A percentile compares a stretch with the other conserved stretches of the same genome.
phyloP scores from a whole-genome alignment of 2,329 filamentous ascomycete genomes.

The Aspergillus sp. region DNA sequence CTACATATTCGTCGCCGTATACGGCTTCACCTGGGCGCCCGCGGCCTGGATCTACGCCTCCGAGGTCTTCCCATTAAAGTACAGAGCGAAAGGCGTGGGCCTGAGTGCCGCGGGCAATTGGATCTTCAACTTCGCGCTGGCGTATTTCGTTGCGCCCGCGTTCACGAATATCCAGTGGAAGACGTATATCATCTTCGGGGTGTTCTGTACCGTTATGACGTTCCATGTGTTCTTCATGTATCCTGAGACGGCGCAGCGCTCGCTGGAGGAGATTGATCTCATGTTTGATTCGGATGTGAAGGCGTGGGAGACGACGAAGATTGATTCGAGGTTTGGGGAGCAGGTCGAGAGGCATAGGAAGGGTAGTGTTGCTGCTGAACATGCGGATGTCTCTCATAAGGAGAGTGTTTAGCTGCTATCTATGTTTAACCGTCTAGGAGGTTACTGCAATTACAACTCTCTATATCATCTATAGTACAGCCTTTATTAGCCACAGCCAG shows the following conservation, averaged over 20 bases:
- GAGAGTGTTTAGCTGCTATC: conserved; percentile 13
- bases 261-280: conserved; percentile 73
- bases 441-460: no score
- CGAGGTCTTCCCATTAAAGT: conserved; percentile 63
- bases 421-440: no score
- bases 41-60: conserved; percentile 60
- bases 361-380: conserved; percentile 18
- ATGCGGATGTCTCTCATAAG: conserved; percentile 12
- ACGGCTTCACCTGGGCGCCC: conserved; percentile 45
- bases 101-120: conserved; percentile 62
- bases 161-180: conserved; percentile 60
- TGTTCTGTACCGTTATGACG: conserved; percentile 68
- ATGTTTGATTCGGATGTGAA: conserved; percentile 55
- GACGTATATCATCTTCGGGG: conserved; percentile 74
- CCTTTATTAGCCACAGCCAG: no score
- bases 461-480: no score
- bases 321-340: conserved; percentile 26
- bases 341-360: conserved; percentile 24
- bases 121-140: conserved; percentile 59
- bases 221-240: conserved; percentile 68
- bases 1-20: conserved; percentile 49
- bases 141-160: conserved; percentile 58
- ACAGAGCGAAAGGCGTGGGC: conserved; percentile 65
- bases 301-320: conserved; percentile 29
- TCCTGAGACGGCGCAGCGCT: conserved; percentile 69